Percentiles rank a stretch among this genome's conserved stretches.
Conservation (phyloP, 768 basidiomycete species). For the Hericium erinaceus region DNA sequence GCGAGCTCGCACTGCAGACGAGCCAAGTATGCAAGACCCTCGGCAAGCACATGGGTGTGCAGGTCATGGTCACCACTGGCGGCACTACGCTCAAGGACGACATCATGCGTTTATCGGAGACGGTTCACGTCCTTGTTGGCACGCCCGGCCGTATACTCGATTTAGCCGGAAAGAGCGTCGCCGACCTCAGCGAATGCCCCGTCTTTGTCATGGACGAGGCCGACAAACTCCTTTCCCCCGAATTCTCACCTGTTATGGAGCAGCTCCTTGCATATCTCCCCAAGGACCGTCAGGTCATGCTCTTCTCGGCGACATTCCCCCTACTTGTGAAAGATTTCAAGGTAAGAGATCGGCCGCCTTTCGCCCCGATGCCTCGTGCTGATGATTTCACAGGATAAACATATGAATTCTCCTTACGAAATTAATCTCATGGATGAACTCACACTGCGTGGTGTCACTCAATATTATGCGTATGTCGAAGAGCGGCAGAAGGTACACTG, state of each 20-base stretch:
- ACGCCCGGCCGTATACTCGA: slow-evolving; percentile 96
- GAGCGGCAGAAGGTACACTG: slow-evolving; percentile 99
- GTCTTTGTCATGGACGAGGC: slow-evolving; percentile 99
- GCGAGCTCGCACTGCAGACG: slow-evolving; percentile 95
- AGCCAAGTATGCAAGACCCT: slow-evolving; percentile 98
- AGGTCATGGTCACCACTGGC: slow-evolving; percentile 99
- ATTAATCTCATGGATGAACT: slow-evolving; percentile 99
- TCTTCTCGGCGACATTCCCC: slow-evolving; percentile 98
- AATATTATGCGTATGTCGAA: slow-evolving; percentile 99
- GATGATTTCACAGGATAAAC: slow-evolving; percentile 60
- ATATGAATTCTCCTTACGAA: slow-evolving; percentile 93
- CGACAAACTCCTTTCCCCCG: slow-evolving; percentile 93
- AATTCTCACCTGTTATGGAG: slow-evolving; percentile 98
- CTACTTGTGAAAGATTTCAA: slow-evolving; percentile 99
- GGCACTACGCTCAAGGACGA: slow-evolving; percentile 98
- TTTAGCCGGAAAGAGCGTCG: slow-evolving; percentile 85
- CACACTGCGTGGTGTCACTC: slow-evolving; percentile 95
- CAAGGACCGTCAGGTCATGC: slow-evolving; percentile 87
- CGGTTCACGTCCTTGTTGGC: slow-evolving; percentile 93
- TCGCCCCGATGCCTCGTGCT: slow-evolving; percentile 2
- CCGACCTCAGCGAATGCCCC: slow-evolving; percentile 88
- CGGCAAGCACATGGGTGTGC: slow-evolving; percentile 89
- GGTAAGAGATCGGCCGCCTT: slow-evolving; percentile 31
- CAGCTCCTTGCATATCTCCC: slow-evolving; percentile 84
- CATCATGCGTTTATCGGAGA: slow-evolving; percentile 82